Base-by-base conservation (phyloP, 306 rosid species). In the Glycine latifolia region DNA sequence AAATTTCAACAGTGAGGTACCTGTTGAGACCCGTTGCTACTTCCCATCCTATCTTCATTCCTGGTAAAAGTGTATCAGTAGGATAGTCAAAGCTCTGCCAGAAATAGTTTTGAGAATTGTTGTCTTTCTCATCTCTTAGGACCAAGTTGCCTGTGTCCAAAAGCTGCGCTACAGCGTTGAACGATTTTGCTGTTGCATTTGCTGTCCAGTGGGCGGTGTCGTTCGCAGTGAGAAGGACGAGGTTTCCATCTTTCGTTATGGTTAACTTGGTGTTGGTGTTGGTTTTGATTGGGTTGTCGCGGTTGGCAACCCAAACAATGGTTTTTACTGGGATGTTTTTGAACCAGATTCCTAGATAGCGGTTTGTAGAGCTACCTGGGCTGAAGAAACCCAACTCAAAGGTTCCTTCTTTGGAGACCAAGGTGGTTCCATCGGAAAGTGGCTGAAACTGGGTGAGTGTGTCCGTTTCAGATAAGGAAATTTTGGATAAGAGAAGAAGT, bases 21-120 rank as follows among this genome's bases (percentile, higher is more conserved):
- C 87, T 16, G 5, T 91, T 66, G 8, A 83, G 78, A 15, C 86
- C 78, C 0, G 79, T 85, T 49, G 52, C 75, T n/a, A 67, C 71
- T 67, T 89, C 66, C 89, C 84, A 81, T 8, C 93, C 88, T 10
- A 88, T 0, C 60, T 89, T 91, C 93, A 88, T 88, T 44, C 70
- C 87, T 0, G 90, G 92, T 14, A 89, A 39, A 33, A 77, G 4
- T 5, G 81, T 62, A 37, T 77, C 81, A 0, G 73, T 8, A 0
- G 81, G 81, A 15, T 48, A 15, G 5, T 77, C 81, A 31, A 77
- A 77, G 62, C 81, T 77, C 12, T 77, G 81, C 81, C 81, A 77
- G 62, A 77, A 10, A 33, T 17, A 60, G n/a, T 6, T 60, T 26
- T 47, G 5, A 6, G 56, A 31, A 20, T 59, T 26, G 13, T 49